These are phyloP conservation scores for Trichomonascus vanleenenianus DNA, from an alignment of 805 yeast genomes.

Conservation along the genomic window DNA sequence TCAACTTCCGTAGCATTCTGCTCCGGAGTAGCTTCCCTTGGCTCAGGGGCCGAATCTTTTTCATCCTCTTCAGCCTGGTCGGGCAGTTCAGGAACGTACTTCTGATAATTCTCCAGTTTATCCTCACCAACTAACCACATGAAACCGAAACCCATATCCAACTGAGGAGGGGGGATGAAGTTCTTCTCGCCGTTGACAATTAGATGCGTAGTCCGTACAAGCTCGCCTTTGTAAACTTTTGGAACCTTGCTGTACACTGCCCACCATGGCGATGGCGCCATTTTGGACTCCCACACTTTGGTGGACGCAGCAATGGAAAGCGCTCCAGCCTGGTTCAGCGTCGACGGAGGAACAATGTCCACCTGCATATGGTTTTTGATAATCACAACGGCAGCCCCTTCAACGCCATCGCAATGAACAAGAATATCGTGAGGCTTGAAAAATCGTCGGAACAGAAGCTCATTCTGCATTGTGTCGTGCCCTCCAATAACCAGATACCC, in stretches of 20 bases:
- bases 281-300: slow-evolving; percentile 83
- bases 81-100: neutral
- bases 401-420: slow-evolving; percentile 60
- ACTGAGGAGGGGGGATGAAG: slow-evolving; percentile 61
- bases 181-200: slow-evolving; percentile 44
- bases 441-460: slow-evolving; percentile 70
- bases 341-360: slow-evolving; percentile 66
- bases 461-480: slow-evolving; percentile 70
- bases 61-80: slow-evolving; percentile 17
- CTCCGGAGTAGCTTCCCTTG: slow-evolving; percentile 4
- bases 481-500: slow-evolving; percentile 84
- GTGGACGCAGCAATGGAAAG: slow-evolving; percentile 67
- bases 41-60: slow-evolving; percentile 7
- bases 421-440: slow-evolving; percentile 65
- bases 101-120: slow-evolving; percentile 31
- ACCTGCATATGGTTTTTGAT: slow-evolving; percentile 66
- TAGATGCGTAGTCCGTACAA: slow-evolving; percentile 55
- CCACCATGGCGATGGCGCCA: slow-evolving; percentile 80
- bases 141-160: slow-evolving; percentile 86
- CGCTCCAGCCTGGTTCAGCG: slow-evolving; percentile 84
- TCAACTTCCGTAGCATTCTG: too few relatives aligned
- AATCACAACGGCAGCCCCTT: slow-evolving; percentile 67
- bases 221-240: slow-evolving; percentile 47
- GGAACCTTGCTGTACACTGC: slow-evolving; percentile 61
- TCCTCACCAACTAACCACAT: slow-evolving; percentile 62